A percentile compares a stretch with the other conserved stretches of the same genome.
Conservation (phyloP, 2,329 filamentous ascomycete species). For the Sclerotinia sclerotiorum region DNA sequence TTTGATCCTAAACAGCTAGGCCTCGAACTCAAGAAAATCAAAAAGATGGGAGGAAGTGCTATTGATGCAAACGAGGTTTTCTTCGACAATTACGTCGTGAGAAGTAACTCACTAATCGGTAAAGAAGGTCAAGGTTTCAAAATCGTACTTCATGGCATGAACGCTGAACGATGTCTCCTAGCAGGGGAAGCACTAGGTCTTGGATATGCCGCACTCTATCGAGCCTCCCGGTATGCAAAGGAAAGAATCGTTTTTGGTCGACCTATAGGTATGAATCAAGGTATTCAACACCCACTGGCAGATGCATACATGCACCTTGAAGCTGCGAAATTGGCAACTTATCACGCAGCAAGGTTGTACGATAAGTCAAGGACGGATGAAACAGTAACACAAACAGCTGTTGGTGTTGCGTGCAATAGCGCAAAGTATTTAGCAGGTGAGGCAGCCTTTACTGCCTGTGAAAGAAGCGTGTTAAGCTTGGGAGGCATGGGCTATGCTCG, state of each 20-base stretch:
- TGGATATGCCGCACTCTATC: slow-evolving; percentile 68
- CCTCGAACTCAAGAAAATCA: slow-evolving; percentile 62
- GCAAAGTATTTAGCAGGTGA: slow-evolving; percentile 71
- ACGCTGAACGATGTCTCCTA: slow-evolving; percentile 72
- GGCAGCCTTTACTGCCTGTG: slow-evolving; percentile 61
- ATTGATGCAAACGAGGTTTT: slow-evolving; percentile 87
- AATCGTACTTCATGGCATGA: slow-evolving; percentile 77
- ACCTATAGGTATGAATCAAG: slow-evolving; percentile 66
- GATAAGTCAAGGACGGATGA: slow-evolving; percentile 53
- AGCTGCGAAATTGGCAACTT: slow-evolving; percentile 63
- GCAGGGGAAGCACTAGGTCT: slow-evolving; percentile 79
- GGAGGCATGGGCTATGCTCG: slow-evolving; percentile 66
- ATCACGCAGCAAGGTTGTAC: slow-evolving; percentile 64
- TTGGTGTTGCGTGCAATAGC: slow-evolving; percentile 66
- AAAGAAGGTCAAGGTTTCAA: slow-evolving; percentile 75
- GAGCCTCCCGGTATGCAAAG: slow-evolving; percentile 63
- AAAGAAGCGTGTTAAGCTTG: slow-evolving; percentile 58
- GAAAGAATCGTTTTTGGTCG: slow-evolving; percentile 66
- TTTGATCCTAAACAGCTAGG: slow-evolving; percentile 60
- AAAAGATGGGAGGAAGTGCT: slow-evolving; percentile 81
- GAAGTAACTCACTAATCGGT: slow-evolving; percentile 65
- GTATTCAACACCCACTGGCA: slow-evolving; percentile 63
- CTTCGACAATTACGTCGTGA: slow-evolving; percentile 74
- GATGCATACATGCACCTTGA: slow-evolving; percentile 66
- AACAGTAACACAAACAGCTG: slow-evolving; percentile 52